Evolutionary conservation across 2,329 filamentous ascomycete species (phyloP), one percentile per base, ranked within the genome.

Genomic region (Aspergillus novoparasiticus): DNA sequence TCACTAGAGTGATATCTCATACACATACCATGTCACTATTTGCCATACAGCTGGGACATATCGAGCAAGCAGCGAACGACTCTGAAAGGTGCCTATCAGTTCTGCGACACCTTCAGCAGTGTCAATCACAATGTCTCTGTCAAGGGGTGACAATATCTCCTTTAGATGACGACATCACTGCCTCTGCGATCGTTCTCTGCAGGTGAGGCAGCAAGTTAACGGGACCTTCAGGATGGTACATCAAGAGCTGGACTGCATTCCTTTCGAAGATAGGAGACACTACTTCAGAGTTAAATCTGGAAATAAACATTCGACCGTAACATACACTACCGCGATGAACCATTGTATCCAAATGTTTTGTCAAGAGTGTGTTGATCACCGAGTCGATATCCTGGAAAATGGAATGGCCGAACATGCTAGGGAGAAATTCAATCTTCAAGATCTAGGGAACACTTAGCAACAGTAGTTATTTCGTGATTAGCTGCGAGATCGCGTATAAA

Each of bases 131-230:
- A 6, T 19, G 16, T 41, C 36, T 19, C 16, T 19, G 16, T 41
- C 36, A 19, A 41, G 3, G 2, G 36, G 19, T 41, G 16, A 16
- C 4, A 41, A 8, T 41, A 19, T n/a, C 6, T 41, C 36, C 36
- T 41, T 41, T 41, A n/a, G 16, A 8, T 9, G 2, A 41, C 2
- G 41, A 12, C 11, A 30, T 30, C 23, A 46, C 34, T 14, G 55
- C 55, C 39, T 57, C 55, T 28, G 55, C 36, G 23, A 57, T 26
- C n/a, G 55, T 45, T 9, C 41, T 46, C 39, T 57, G 41, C 21
- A 45, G 23, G 12, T 46, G 45, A 10, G 39, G 16, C 4, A 45
- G 14, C 11, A 43, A n/a, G 4, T 46, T 36, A 8, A 46, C 10
- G 2, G 43, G n/a, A 3, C 5, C 39, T 19, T 19, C 39, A 3